These are phyloP conservation scores for Dentipellis sp. DNA, from an alignment of 768 basidiomycete genomes.

Conservation along the genomic window DNA sequence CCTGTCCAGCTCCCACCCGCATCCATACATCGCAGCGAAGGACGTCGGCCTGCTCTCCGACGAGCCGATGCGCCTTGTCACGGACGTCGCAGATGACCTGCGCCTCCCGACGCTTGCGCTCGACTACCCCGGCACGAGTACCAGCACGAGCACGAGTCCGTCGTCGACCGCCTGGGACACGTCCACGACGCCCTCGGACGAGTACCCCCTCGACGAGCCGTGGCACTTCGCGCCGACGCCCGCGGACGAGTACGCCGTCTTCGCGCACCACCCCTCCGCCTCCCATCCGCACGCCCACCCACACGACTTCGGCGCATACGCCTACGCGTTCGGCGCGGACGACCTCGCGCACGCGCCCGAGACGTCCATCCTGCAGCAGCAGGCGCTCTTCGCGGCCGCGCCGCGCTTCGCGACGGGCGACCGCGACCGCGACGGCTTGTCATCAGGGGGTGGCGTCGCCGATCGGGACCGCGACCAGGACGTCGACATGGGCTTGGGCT, in stretches of 20 bases:
- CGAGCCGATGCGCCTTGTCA: not conserved
- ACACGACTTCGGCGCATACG: not conserved
- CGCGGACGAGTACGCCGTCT: not conserved
- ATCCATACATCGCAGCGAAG: not conserved
- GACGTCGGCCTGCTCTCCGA: not conserved
- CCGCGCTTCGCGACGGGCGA: not conserved
- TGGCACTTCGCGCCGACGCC: constrained; percentile 7
- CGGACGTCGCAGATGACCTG: constrained; percentile 8
- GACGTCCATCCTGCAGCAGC: not conserved
- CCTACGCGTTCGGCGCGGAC: not conserved
- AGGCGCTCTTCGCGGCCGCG: not conserved
- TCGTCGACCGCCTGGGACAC: constrained; percentile 8
- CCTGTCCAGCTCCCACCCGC: not conserved
- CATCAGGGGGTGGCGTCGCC: not conserved
- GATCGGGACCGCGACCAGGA: too few species aligned
- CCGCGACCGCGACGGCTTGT: not conserved
- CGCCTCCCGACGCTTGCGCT: constrained; percentile 6
- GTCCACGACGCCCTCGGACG: constrained; percentile 13
- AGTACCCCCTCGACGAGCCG: constrained; percentile 11
- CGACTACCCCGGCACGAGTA: too few species aligned
- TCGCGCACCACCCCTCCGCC: too few species aligned
- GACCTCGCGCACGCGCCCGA: not conserved
- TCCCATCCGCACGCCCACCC: too few species aligned
- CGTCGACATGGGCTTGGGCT: too few species aligned
- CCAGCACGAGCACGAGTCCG: constrained; percentile 6